phyloP scores from a whole-genome alignment of 176 grass and related monocot genomes.

The barley (Hordeum vulgare) region DNA sequence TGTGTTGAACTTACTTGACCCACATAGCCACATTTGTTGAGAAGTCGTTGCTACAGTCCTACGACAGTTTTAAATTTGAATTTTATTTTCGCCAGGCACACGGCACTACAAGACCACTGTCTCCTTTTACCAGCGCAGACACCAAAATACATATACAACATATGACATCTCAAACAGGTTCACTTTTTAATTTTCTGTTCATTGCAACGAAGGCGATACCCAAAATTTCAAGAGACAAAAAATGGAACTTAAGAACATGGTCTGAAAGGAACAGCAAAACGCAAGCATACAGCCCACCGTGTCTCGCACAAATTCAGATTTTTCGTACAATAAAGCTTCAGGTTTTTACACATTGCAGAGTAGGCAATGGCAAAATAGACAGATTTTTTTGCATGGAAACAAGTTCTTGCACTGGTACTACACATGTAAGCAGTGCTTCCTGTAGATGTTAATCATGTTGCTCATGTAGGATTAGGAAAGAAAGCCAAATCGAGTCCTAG shows the following conservation, averaged over 20 bases:
- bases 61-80: background rate
- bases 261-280: background rate
- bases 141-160: background rate
- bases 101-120: no score
- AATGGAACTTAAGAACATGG: background rate
- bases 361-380: background rate
- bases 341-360: background rate
- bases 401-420: background rate
- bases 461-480: no score
- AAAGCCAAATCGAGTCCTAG: no score
- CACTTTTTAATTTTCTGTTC: background rate
- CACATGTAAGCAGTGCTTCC: background rate
- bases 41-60: background rate
- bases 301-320: background rate
- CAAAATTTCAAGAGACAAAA: background rate
- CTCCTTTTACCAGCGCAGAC: background rate
- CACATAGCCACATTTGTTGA: no score
- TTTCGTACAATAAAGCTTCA: background rate
- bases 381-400: background rate
- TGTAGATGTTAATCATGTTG: no score
- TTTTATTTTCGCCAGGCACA: no score
- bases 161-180: background rate
- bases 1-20: no score
- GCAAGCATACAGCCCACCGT: background rate
- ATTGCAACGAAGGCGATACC: background rate